These are phyloP conservation scores for Tetrahymena thermophila DNA, from an alignment of 73 alveolate genomes.

Conservation along the genomic window DNA sequence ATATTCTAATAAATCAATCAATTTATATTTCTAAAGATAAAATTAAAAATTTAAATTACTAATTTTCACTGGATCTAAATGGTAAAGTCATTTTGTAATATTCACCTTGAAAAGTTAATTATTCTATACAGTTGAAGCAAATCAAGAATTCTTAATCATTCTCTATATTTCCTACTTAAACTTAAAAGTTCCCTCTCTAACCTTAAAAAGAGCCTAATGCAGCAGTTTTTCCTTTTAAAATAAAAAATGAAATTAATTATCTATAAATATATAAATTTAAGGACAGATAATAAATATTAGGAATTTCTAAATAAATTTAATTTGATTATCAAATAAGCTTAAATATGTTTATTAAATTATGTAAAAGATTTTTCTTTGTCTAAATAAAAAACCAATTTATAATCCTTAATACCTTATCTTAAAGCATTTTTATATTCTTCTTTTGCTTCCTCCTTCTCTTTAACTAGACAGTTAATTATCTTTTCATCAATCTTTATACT, in stretches of 20 bases:
- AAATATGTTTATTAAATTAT: too few relatives aligned
- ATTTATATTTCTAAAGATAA: background rate
- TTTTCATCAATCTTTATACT: background rate
- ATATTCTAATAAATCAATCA: background rate
- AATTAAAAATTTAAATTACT: background rate
- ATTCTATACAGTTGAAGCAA: background rate
- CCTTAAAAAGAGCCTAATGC: too few relatives aligned
- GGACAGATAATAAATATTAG: too few relatives aligned
- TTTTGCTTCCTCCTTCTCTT: conserved; percentile 12
- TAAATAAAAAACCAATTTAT: too few relatives aligned
- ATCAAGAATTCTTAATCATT: conserved; percentile 10
- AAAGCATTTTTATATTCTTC: conserved; percentile 7
- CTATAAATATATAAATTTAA: too few relatives aligned
- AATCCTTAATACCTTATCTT: too few relatives aligned
- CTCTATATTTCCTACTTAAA: conserved; percentile 50
- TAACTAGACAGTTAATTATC: background rate
- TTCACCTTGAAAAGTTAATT: conserved; percentile 25
- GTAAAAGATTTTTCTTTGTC: too few relatives aligned
- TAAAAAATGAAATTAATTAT: too few relatives aligned
- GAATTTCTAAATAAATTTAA: too few relatives aligned
- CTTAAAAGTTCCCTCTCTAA: conserved; percentile 37
- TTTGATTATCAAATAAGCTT: too few relatives aligned
- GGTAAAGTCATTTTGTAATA: conserved; percentile 45
- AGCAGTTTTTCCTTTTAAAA: too few relatives aligned
- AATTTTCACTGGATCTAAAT: background rate